Evolutionary conservation across 2,329 filamentous ascomycete species (phyloP).

Genomic region (Aspergillus japonicus): DNA sequence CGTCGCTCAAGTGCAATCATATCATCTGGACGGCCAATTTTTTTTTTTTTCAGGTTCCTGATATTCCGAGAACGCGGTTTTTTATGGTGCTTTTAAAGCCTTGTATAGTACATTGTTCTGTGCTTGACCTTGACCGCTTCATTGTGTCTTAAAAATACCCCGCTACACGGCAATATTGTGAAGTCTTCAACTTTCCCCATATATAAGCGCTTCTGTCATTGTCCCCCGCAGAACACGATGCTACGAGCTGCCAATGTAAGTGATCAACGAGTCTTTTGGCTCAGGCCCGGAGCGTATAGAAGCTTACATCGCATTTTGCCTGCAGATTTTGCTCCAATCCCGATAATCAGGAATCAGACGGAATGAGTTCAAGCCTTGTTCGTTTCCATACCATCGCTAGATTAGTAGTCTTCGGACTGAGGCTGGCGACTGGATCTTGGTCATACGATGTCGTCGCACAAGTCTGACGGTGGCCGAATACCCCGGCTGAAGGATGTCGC

Average conservation of each 20-base stretch:
- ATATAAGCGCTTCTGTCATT: not conserved
- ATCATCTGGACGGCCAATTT: not conserved
- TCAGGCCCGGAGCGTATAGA: not conserved
- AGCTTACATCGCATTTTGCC: slow-evolving; percentile 1
- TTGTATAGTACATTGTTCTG: not conserved
- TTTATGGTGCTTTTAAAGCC: not conserved
- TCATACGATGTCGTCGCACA: slow-evolving; percentile 41
- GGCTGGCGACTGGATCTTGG: slow-evolving; percentile 25
- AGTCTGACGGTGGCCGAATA: slow-evolving; percentile 31
- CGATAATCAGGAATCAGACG: slow-evolving; percentile 12
- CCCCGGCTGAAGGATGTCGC: slow-evolving; percentile 29
- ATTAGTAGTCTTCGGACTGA: slow-evolving; percentile 30
- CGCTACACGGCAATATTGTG: not conserved
- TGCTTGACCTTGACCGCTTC: not conserved
- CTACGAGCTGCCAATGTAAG: slow-evolving; percentile 11
- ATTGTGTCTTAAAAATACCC: slow-evolving; percentile 7
- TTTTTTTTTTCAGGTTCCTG: not conserved
- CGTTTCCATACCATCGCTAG: slow-evolving; percentile 23
- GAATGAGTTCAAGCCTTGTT: slow-evolving; percentile 33
- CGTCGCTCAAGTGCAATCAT: not conserved
- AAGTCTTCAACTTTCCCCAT: not conserved
- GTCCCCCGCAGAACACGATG: not conserved
- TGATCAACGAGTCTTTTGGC: not conserved
- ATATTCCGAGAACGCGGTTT: not conserved
- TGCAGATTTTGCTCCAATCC: slow-evolving; percentile 6